Percentiles rank a stretch among this genome's conserved stretches.
These are phyloP conservation scores for Huntiella savannae DNA, from an alignment of 2,329 filamentous ascomycete genomes.

Conservation along the genomic window DNA sequence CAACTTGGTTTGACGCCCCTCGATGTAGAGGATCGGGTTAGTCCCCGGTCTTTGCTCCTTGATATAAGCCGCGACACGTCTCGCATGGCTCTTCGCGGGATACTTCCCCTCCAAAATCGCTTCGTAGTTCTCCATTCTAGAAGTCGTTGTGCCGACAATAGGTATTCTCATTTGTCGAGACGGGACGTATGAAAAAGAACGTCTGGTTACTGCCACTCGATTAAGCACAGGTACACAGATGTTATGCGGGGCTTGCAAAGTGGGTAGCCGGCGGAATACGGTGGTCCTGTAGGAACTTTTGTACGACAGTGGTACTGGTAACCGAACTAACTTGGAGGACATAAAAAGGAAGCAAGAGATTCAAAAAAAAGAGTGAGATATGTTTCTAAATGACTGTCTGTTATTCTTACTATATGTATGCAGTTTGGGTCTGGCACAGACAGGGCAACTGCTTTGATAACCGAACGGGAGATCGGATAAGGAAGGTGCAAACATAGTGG, in stretches of 20 bases:
- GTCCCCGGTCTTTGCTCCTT: slow-evolving; percentile 43
- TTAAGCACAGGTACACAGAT: not conserved
- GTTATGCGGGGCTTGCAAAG: not conserved
- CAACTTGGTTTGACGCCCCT: slow-evolving; percentile 62
- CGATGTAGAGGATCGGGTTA: slow-evolving; percentile 64
- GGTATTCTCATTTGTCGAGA: slow-evolving; percentile 4
- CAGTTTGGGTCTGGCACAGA: too few relatives aligned
- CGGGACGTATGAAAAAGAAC: not conserved
- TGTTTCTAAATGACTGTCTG: too few relatives aligned
- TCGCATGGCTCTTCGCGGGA: slow-evolving; percentile 75
- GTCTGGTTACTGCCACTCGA: not conserved
- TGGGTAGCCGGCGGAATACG: not conserved
- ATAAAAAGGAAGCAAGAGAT: too few relatives aligned
- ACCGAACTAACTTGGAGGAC: too few relatives aligned
- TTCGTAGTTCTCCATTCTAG: slow-evolving; percentile 17
- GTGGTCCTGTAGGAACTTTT: slow-evolving; percentile 2
- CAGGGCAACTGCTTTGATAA: too few relatives aligned
- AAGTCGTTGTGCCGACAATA: not conserved
- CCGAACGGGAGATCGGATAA: too few relatives aligned
- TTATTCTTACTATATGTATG: too few relatives aligned
- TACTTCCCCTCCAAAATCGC: slow-evolving; percentile 42
- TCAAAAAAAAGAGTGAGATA: too few relatives aligned
- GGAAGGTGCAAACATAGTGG: too few relatives aligned
- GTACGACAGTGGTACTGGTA: not conserved
- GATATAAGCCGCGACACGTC: slow-evolving; percentile 65